A percentile compares a stretch with the other conserved stretches of the same genome.
These are phyloP conservation scores for Dictyostelium citrinum DNA, from an alignment of 78 protist species.

Conservation along the genomic window DNA sequence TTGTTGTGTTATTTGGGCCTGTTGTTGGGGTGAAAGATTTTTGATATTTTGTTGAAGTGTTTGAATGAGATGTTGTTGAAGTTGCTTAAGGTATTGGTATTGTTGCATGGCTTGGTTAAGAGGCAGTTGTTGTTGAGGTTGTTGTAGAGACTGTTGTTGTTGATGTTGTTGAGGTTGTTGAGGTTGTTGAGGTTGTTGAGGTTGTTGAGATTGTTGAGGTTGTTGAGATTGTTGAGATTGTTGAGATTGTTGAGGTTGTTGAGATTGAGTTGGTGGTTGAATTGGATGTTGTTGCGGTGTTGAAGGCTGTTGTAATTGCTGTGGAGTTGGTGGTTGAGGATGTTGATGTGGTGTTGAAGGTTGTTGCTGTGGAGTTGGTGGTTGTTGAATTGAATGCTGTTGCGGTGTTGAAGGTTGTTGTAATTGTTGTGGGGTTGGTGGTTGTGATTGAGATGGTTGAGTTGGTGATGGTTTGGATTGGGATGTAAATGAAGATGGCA, in stretches of 20 bases:
- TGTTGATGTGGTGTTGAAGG: not conserved
- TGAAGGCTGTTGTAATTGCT: not conserved
- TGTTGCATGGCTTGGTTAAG: not conserved
- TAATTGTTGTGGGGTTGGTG: not conserved
- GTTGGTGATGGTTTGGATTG: not conserved
- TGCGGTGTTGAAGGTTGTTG: not conserved
- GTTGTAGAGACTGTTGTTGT: not conserved
- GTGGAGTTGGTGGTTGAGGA: not conserved
- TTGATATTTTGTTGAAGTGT: not conserved
- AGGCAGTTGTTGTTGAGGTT: not conserved
- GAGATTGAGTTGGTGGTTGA: not conserved
- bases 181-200: not conserved
- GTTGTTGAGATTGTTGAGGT: not conserved
- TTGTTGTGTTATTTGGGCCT: not conserved
- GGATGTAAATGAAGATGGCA: not conserved
- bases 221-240: not conserved
- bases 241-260: not conserved
- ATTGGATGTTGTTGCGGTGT: not conserved
- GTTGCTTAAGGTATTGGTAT: not conserved
- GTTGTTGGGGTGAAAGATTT: not conserved
- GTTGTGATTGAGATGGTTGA: not conserved
- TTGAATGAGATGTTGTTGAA: not conserved
- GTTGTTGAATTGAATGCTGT: not conserved
- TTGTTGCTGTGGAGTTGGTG: not conserved
- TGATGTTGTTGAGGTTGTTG: not conserved